Base-by-base conservation (phyloP, 257 asterid genomes). In the Gentiana straminea region DNA sequence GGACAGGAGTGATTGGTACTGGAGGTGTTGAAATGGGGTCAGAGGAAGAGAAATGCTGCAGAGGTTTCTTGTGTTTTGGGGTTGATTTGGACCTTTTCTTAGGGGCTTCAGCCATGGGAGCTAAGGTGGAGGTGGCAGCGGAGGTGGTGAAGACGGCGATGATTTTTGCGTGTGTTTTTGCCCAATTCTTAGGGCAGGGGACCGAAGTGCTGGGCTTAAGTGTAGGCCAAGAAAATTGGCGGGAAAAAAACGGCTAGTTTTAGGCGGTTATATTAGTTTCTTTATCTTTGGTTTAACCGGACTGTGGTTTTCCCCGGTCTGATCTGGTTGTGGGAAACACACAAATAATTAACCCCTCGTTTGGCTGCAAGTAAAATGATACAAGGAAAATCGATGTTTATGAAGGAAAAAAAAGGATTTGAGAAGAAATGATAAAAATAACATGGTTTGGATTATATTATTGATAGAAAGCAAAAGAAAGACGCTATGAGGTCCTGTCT, bases 41-140 rank as follows among this genome's bases (percentile, higher is more conserved):
- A 1, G 79, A 64, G 35, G 79, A 58, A 61, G 70, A 63, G 50
- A 45, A 37, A 47, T 60, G 13, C 8, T 58, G 55, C 33, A 47
- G 44, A 3, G 46, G 9, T 41, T 41, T 41, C 10, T 33, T 72
- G 61, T 62, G 39, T 8, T 32, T 50, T 33, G 71, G 55, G 58
- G 77, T 53, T 58, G 60, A 58, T 57, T 63, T 78, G 24, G 71
- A 59, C 71, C 61, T 82, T 78, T 63, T 77, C 61, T 61, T 68
- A n/a, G 83, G 86, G 1, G 81, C 75, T 55, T 76, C 81, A 1
- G 83, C 80, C 89, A 80, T 83, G 57, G 62, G 45, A 49, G 58
- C 64, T 36, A 15, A 36, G 47, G 46, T 7, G 3, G 15, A 5
- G 24, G 63, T 11, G 58, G 53, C 33, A 44, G 24, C 7, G 46